Conservation (phyloP, 805 yeast species). For the Candida namnaoensis region DNA sequence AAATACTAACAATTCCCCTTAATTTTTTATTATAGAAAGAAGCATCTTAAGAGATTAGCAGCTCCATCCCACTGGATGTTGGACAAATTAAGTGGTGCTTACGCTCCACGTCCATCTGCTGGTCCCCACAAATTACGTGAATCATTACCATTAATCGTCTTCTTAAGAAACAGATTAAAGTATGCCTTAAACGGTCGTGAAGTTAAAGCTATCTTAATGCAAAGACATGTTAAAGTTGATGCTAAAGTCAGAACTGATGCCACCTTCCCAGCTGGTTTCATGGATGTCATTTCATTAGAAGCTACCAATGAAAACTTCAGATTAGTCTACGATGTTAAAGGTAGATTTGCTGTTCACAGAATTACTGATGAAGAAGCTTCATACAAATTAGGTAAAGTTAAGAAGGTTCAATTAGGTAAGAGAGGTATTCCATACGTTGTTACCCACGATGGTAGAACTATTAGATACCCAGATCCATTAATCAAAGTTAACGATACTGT, state of each 20-base stretch:
- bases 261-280: slow-evolving; percentile 86
- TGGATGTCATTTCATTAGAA: slow-evolving; percentile 81
- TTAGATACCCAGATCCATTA: slow-evolving; percentile 85
- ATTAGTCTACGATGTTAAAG: slow-evolving; percentile 80
- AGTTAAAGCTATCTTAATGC: slow-evolving; percentile 81
- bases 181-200: slow-evolving; percentile 86
- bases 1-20: slow-evolving; percentile 2
- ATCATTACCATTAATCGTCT: slow-evolving; percentile 74
- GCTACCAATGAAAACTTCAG: slow-evolving; percentile 90
- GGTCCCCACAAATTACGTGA: slow-evolving; percentile 91
- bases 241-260: slow-evolving; percentile 87
- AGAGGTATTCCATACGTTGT: slow-evolving; percentile 83
- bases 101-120: slow-evolving; percentile 87
- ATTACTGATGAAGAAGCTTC: slow-evolving; percentile 83
- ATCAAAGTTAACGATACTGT: slow-evolving; percentile 84
- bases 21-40: slow-evolving; percentile 42
- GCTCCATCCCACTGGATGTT: slow-evolving; percentile 96
- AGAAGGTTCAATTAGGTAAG: slow-evolving; percentile 84
- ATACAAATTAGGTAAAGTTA: slow-evolving; percentile 84
- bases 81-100: slow-evolving; percentile 87
- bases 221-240: slow-evolving; percentile 82
- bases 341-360: slow-evolving; percentile 89
- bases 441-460: slow-evolving; percentile 89
- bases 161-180: slow-evolving; percentile 82
- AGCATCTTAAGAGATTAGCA: slow-evolving; percentile 86